Percentiles rank a stretch among this genome's conserved stretches.
These are phyloP conservation scores for Beauveria scarabaeidicola DNA, from an alignment of 2,329 filamentous ascomycete genomes.

Conservation along the genomic window DNA sequence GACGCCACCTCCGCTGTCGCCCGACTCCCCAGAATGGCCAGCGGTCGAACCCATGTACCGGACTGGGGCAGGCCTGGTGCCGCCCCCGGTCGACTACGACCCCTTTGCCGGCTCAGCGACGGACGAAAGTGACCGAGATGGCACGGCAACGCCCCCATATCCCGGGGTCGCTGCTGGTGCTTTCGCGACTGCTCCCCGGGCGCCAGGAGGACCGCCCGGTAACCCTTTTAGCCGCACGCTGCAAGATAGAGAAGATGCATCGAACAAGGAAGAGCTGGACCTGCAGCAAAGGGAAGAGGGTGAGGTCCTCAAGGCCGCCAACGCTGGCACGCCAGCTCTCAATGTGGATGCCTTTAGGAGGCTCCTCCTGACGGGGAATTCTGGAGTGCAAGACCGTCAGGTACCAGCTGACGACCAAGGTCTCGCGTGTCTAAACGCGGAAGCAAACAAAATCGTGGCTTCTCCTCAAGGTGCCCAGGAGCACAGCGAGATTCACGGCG, in stretches of 20 bases:
- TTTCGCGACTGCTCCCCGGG: not conserved
- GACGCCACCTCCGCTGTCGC: constrained; percentile 53
- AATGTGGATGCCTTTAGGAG: constrained; percentile 74
- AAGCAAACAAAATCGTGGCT: constrained; percentile 1
- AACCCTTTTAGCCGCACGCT: constrained; percentile 48
- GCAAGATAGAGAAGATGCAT: constrained; percentile 36
- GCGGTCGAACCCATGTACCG: constrained; percentile 10
- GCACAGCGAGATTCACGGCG: not conserved
- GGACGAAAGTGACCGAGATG: constrained; percentile 22
- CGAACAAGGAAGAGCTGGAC: constrained; percentile 23
- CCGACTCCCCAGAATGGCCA: constrained; percentile 38
- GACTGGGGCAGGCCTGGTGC: constrained; percentile 20
- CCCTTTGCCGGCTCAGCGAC: constrained; percentile 24
- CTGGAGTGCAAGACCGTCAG: constrained; percentile 24
- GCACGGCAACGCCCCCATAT: constrained; percentile 19
- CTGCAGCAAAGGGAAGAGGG: constrained; percentile 24
- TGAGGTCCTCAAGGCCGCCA: constrained; percentile 24
- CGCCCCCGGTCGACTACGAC: constrained; percentile 18
- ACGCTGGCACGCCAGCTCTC: constrained; percentile 38
- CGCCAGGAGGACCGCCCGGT: constrained; percentile 17
- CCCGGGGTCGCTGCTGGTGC: constrained; percentile 9
- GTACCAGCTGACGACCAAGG: not conserved
- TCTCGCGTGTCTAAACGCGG: not conserved
- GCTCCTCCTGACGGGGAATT: constrained; percentile 64
- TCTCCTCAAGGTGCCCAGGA: not conserved